Base-by-base conservation (phyloP, 129 eudicot genomes). In the Oenanthe sinensis region DNA sequence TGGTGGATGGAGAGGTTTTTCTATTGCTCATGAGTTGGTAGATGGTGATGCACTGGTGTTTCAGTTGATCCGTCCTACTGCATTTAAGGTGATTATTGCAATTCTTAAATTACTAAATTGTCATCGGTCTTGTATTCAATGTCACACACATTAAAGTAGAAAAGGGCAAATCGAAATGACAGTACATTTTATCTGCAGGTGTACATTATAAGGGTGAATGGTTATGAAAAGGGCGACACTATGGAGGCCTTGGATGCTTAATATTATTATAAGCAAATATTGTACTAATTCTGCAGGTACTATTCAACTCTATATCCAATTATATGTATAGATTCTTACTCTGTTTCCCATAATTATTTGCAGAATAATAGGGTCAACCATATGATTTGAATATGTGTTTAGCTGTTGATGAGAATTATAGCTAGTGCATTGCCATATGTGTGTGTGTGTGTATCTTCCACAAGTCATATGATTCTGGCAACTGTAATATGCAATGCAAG, bases 21-120 rank as follows among this genome's bases (percentile, higher is more conserved):
- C 98, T 4, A 65, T 91, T 36, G 87, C 72, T 54, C 98, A 93
- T 80, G 83, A 83, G 30, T 79, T 93, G 76, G 89, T 89, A 20
- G 96, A 91, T 85, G 97, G 97, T n/a, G 98, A 93, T 83, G 89
- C 93, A 8, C 80, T 91, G 45, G 91, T 93, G 42, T 93, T 93
- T 76, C 97, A 93, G 33, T 70, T 85, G 76, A 82, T 79, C 14
- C 67, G 83, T 14, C 84, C 77, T 13, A 81, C 85, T 0, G 78
- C 68, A 50, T 85, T 91, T 83, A 91, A 90, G 97, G 98, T 82
- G 52, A 79, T 54, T 28, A 13, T 47, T 36, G 22, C 28, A 79
- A 22, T 2, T 15, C 72, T 3, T 8, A 12, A 19, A 42, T 54
- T 48, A 14, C 44, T 40, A 10, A 70, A 42, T 40, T 22, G 22